Base-by-base conservation (phyloP, 306 rosid species). In the Purshia tridentata region DNA sequence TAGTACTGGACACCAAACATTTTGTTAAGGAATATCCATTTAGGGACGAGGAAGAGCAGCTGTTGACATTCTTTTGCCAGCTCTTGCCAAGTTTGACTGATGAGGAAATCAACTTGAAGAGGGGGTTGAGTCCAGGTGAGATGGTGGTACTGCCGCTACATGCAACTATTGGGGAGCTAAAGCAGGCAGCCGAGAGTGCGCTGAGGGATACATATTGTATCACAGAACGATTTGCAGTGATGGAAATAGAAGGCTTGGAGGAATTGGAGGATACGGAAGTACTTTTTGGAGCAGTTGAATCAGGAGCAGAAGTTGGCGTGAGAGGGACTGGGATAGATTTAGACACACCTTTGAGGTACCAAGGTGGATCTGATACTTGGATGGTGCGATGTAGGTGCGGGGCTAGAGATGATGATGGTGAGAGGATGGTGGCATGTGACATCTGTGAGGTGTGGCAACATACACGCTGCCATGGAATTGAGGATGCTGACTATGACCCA, bases 361-460 rank as follows among this genome's bases (percentile, higher is more conserved):
- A 93, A 51, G 95, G 93, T 14, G 97, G 91, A 10, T 67, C 85
- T 1, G 92, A 91, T 40, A 86, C 81, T 9, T 89, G 93, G 97
- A 82, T 77, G 81, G 97, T 91, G 80, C 77, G 80, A 37, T 91
- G 98, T 67, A 92, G 77, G 35, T 93, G 98, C 68, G 98, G 98
- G 8, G 96, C 98, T 5, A 78, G 77, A 14, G 97, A 89, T 60
- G 98, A 93, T 66, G 97, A 91, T 54, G 98, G 98, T 4, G 97
- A 93, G 80, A 85, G 96, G 65, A 93, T 93, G 97, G 93, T 93
- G 68, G 84, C 91, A 8, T 93, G 97, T 42, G 97, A 91, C 65
- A 86, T 91, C 53, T 93, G 98, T 52, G 93, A 89, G 74, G 90
- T 89, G 29, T 93, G 98, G 98, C 92, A 89, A 81, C 94, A 91